phyloP scores from a whole-genome alignment of 345 rosid genomes.

The Theobroma cacao region DNA sequence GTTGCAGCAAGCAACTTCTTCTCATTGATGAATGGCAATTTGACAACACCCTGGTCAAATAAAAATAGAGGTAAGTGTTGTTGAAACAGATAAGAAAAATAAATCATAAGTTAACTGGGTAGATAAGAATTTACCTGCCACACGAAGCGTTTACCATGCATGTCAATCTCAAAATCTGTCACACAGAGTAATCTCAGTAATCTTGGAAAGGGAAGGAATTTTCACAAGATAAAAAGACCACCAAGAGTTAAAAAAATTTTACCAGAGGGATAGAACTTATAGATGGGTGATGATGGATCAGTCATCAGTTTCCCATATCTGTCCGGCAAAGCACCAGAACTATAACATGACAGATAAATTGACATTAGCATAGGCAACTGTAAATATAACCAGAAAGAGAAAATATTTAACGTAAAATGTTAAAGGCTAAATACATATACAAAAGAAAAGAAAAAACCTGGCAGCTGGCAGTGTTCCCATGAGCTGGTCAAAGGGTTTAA shows the following conservation, averaged over 20 bases:
- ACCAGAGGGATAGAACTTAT: slow-evolving; percentile 83
- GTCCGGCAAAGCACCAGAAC: slow-evolving; percentile 87
- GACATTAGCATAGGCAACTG: slow-evolving; percentile 14
- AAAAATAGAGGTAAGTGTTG: slow-evolving; percentile 7
- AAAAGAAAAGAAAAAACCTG: slow-evolving; percentile 42
- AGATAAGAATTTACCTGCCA: slow-evolving; percentile 77
- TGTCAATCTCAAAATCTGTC: slow-evolving; percentile 93
- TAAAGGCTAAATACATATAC: background rate
- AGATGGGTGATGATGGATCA: slow-evolving; percentile 76
- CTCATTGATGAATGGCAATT: slow-evolving; percentile 94
- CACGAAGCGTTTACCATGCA: slow-evolving; percentile 96
- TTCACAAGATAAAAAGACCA: slow-evolving; percentile 7
- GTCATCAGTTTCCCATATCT: slow-evolving; percentile 77
- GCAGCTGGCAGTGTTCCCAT: slow-evolving; percentile 98
- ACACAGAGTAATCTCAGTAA: slow-evolving; percentile 15
- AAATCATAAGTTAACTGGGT: background rate
- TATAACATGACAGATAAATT: slow-evolving; percentile 34
- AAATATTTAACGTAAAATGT: background rate
- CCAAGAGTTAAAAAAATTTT: slow-evolving; percentile 12
- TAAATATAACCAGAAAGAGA: slow-evolving; percentile 6
- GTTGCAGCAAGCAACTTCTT: slow-evolving; percentile 72
- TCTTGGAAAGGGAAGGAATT: background rate
- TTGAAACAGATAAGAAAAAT: background rate
- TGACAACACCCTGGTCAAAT: slow-evolving; percentile 77
- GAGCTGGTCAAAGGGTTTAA: slow-evolving; percentile 97